These are phyloP conservation scores for Candida dendrica DNA, from an alignment of 805 yeast species.

Conservation along the genomic window DNA sequence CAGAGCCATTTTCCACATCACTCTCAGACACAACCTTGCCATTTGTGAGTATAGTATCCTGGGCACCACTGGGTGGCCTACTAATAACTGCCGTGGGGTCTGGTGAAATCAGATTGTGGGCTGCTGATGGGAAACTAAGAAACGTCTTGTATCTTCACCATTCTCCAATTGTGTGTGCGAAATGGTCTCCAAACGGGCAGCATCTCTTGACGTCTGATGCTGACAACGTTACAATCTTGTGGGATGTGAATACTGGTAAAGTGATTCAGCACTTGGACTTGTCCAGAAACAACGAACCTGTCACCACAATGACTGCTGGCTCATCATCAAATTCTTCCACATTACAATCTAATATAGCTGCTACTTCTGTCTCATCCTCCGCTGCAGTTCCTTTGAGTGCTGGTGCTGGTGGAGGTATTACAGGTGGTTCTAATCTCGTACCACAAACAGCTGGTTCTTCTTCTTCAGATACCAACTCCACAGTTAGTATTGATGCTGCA, in stretches of 20 bases:
- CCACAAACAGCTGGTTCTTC: neutral
- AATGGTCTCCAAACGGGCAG: constrained; percentile 55
- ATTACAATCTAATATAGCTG: neutral
- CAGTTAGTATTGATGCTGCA: constrained; percentile 47
- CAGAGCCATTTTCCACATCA: constrained; percentile 11
- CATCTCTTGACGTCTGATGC: constrained; percentile 55
- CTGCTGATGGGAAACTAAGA: constrained; percentile 56
- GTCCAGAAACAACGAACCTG: constrained; percentile 5
- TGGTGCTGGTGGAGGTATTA: neutral
- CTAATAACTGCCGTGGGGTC: constrained; percentile 57
- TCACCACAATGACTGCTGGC: constrained; percentile 1
- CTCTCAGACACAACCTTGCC: constrained; percentile 25
- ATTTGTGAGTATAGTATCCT: constrained; percentile 33
- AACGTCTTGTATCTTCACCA: constrained; percentile 47
- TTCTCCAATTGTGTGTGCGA: constrained; percentile 45
- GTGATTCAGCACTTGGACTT: constrained; percentile 40
- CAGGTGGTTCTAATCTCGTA: neutral
- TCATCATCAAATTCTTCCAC: neutral
- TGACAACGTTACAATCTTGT: constrained; percentile 45
- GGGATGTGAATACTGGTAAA: constrained; percentile 57
- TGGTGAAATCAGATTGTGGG: constrained; percentile 81
- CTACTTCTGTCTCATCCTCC: constrained; percentile 7
- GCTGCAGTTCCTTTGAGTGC: constrained; percentile 4
- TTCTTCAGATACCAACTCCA: neutral
- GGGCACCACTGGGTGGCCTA: constrained; percentile 63